Conservation (phyloP, 2,329 filamentous ascomycete species). For the Didymella pomorum region DNA sequence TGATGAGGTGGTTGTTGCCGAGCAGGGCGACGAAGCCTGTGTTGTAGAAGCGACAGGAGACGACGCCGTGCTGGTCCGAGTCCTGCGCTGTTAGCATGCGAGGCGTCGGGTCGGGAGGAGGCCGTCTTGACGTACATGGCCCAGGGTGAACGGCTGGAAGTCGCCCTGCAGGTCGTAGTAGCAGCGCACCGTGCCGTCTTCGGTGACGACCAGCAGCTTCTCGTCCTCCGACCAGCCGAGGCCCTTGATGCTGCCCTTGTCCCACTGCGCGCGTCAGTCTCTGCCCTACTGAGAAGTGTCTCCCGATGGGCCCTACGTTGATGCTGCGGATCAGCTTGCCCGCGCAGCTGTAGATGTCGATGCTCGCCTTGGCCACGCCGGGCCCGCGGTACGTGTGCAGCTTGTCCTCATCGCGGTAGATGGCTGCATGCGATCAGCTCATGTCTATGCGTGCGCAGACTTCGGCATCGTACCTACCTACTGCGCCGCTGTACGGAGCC, state of each 20-base stretch:
- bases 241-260: conserved; percentile 84
- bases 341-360: conserved; percentile 93
- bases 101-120: too few species aligned
- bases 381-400: conserved; percentile 78
- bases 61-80: conserved; percentile 85
- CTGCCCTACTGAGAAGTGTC: neutral
- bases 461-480: conserved; percentile 77
- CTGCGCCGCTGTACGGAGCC: conserved; percentile 90
- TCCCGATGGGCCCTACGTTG: conserved; percentile 55
- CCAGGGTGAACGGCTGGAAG: conserved; percentile 92
- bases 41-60: conserved; percentile 89
- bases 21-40: conserved; percentile 92
- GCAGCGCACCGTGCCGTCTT: conserved; percentile 88
- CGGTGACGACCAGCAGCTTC: conserved; percentile 84
- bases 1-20: conserved; percentile 84
- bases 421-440: conserved; percentile 62
- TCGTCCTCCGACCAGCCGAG: conserved; percentile 98
- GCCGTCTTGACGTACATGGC: conserved; percentile 61
- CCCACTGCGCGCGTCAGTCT: conserved; percentile 67
- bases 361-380: conserved; percentile 77
- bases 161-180: conserved; percentile 93
- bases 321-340: conserved; percentile 87
- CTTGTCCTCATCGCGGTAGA: conserved; percentile 89
- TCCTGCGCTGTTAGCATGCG: conserved; percentile 42
- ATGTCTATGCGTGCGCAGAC: too few species aligned